Conservation (phyloP, 2,329 filamentous ascomycete genomes). For the Paramyrothecium roridum region DNA sequence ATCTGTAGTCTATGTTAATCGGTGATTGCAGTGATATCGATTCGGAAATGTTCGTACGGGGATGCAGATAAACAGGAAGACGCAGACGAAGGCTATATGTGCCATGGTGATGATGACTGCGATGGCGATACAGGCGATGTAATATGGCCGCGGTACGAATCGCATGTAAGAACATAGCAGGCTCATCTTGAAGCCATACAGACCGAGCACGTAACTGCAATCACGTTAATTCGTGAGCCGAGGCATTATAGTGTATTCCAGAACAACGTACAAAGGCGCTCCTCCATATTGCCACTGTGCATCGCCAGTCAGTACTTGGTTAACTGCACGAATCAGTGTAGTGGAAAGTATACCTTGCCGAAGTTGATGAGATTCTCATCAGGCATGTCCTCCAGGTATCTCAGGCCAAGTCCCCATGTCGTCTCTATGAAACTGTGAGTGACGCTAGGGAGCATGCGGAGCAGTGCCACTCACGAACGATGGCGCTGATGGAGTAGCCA, state of each 20-base stretch:
- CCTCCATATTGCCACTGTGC: slow-evolving; percentile 35
- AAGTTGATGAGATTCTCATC: slow-evolving; percentile 33
- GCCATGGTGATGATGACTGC: slow-evolving; percentile 28
- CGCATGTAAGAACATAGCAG: slow-evolving; percentile 39
- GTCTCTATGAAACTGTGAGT: slow-evolving; percentile 27
- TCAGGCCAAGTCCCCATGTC: slow-evolving; percentile 38
- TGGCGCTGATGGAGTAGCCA: slow-evolving; percentile 29
- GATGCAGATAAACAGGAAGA: slow-evolving; percentile 29
- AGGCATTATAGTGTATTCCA: not conserved
- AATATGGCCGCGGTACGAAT: slow-evolving; percentile 36
- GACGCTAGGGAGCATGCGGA: not conserved
- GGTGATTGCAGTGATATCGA: not conserved
- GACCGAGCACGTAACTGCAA: slow-evolving; percentile 30
- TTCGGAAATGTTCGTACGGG: slow-evolving; percentile 14
- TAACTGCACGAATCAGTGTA: too few relatives aligned
- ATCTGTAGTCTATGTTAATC: slow-evolving; percentile 2
- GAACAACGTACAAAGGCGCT: slow-evolving; percentile 33
- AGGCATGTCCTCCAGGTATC: slow-evolving; percentile 31
- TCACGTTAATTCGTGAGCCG: slow-evolving; percentile 1
- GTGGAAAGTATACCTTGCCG: slow-evolving; percentile 19
- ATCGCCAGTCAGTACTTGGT: not conserved
- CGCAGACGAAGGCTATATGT: slow-evolving; percentile 30
- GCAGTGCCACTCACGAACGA: slow-evolving; percentile 26
- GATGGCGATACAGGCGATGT: slow-evolving; percentile 23
- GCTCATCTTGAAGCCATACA: slow-evolving; percentile 42